A percentile compares a stretch with the other conserved stretches of the same genome.
Evolutionary conservation across 2,329 filamentous ascomycete species (phyloP).

Genomic region (Cercospora janseana): DNA sequence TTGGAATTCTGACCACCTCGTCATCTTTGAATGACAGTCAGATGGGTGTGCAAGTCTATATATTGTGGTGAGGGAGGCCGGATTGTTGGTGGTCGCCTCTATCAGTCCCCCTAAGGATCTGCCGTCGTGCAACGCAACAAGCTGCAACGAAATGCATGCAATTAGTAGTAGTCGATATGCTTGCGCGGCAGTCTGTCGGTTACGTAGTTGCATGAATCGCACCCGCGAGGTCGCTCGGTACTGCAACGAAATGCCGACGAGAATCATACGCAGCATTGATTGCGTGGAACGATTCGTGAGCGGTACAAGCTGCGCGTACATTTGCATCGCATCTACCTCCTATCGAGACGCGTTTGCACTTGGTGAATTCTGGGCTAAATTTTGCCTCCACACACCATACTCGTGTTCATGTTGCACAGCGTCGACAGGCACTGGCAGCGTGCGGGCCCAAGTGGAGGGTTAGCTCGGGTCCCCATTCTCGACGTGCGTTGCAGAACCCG

Average conservation of each 20-base stretch:
- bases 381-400: neutral
- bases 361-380: too few relatives aligned
- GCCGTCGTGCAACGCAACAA: neutral
- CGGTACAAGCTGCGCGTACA: too few relatives aligned
- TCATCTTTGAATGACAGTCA: too few relatives aligned
- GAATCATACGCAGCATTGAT: too few relatives aligned
- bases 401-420: slow-evolving; percentile 4
- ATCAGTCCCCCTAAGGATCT: neutral
- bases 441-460: neutral
- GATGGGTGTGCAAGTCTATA: too few relatives aligned
- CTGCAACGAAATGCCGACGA: neutral
- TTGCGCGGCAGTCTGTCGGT: neutral
- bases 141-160: neutral
- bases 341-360: too few relatives aligned
- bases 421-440: neutral
- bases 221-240: slow-evolving; percentile 8
- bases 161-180: neutral
- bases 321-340: too few relatives aligned
- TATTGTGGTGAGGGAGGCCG: too few relatives aligned
- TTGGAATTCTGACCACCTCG: neutral
- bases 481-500: neutral
- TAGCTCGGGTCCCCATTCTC: slow-evolving; percentile 11
- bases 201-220: slow-evolving; percentile 4
- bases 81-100: too few relatives aligned
- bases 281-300: too few relatives aligned